Percentiles rank a stretch among this genome's conserved stretches.
These are phyloP conservation scores for Dittrichia graveolens DNA, from an alignment of 129 eudicot species.

Conservation along the genomic window DNA sequence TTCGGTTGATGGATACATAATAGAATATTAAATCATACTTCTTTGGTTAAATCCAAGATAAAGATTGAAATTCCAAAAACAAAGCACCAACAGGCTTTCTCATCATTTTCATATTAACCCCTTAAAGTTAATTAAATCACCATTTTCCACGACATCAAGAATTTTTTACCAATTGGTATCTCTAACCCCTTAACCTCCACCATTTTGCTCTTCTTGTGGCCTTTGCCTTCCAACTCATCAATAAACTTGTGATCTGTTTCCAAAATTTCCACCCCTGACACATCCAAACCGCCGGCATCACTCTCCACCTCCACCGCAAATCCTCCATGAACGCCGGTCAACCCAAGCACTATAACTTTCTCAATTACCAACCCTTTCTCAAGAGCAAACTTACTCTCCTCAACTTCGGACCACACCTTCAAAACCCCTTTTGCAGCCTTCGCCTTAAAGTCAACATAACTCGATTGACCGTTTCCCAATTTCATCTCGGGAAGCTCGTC, in stretches of 20 bases:
- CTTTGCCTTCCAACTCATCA: conserved; percentile 42
- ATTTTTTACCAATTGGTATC: conserved; percentile 74
- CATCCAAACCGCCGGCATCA: conserved; percentile 19
- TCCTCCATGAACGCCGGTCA: conserved; percentile 42
- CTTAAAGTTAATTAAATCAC: conserved; percentile 36
- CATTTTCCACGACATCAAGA: conserved; percentile 72
- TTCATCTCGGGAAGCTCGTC: conserved; percentile 98
- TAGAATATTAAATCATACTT: too few species aligned
- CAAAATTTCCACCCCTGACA: conserved; percentile 48
- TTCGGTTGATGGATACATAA: too few species aligned
- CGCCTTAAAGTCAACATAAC: conserved; percentile 69
- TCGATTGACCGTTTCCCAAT: conserved; percentile 66
- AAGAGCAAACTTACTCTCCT: conserved; percentile 69
- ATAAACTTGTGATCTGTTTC: conserved; percentile 44
- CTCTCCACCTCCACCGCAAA: conserved; percentile 60
- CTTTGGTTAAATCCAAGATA: too few species aligned
- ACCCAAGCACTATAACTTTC: conserved; percentile 70
- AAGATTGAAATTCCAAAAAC: too few species aligned
- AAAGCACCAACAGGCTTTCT: too few species aligned
- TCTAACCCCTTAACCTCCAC: conserved; percentile 78
- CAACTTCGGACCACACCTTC: conserved; percentile 82
- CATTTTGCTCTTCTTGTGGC: conserved; percentile 58
- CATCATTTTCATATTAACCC: not conserved
- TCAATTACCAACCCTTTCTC: conserved; percentile 72
- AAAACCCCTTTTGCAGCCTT: conserved; percentile 45